Conservation (phyloP, 2,329 filamentous ascomycete species). For the Aspergillus hortae region DNA sequence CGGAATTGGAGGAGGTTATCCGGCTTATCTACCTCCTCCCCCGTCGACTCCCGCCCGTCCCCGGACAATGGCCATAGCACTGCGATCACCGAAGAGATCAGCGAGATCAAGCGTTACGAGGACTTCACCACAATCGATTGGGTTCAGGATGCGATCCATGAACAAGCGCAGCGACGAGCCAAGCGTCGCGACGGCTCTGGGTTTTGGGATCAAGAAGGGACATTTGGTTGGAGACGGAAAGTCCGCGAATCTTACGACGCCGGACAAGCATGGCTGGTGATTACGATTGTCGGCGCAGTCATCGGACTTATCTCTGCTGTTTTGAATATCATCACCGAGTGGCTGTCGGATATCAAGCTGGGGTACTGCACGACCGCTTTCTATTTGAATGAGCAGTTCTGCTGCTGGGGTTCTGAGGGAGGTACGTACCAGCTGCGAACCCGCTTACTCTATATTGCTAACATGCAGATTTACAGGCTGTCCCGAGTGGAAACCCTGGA, state of each 20-base stretch:
- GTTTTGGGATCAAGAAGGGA: slow-evolving; percentile 65
- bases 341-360: slow-evolving; percentile 91
- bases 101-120: slow-evolving; percentile 96
- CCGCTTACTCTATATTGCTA: not conserved
- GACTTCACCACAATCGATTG: slow-evolving; percentile 97
- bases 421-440: slow-evolving; percentile 46
- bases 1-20: slow-evolving; percentile 42
- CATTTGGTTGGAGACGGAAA: slow-evolving; percentile 75
- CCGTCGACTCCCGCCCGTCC: slow-evolving; percentile 53
- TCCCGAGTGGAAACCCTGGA: slow-evolving; percentile 86
- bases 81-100: slow-evolving; percentile 89
- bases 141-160: slow-evolving; percentile 94
- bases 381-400: slow-evolving; percentile 96
- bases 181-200: slow-evolving; percentile 69
- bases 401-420: slow-evolving; percentile 92
- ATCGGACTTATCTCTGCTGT: slow-evolving; percentile 93
- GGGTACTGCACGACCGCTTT: slow-evolving; percentile 95
- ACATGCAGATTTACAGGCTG: slow-evolving; percentile 56
- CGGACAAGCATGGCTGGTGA: slow-evolving; percentile 95
- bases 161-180: slow-evolving; percentile 76
- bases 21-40: slow-evolving; percentile 52
- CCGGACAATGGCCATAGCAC: slow-evolving; percentile 58
- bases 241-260: slow-evolving; percentile 88
- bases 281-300: slow-evolving; percentile 83
- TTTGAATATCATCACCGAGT: slow-evolving; percentile 93